phyloP scores from a whole-genome alignment of 106 monocot species.

The Platanthera zijinensis region DNA sequence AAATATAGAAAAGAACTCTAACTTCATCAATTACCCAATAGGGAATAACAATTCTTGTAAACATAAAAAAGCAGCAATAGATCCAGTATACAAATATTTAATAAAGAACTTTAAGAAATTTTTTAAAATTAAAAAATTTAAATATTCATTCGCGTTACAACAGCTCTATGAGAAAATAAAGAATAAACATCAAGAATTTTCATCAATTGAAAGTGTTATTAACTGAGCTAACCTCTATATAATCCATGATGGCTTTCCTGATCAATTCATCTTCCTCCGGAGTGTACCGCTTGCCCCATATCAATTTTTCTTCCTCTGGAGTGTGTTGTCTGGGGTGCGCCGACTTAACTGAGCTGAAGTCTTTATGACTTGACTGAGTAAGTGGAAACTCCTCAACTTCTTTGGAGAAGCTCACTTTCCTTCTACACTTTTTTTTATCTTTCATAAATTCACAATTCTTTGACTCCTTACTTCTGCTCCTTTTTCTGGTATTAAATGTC shows the following conservation, averaged over 20 bases:
- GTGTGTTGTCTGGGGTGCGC: constrained; percentile 29
- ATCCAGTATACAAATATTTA: background rate
- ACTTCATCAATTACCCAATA: background rate
- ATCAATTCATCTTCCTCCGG: constrained; percentile 38
- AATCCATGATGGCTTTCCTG: constrained; percentile 25
- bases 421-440: constrained; percentile 5
- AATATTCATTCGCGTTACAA: background rate
- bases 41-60: background rate
- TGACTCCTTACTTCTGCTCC: background rate
- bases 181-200: background rate
- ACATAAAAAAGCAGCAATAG: background rate
- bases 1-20: background rate
- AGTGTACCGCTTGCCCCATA: constrained; percentile 38
- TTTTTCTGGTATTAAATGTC: constrained; percentile 2
- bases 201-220: background rate
- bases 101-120: background rate
- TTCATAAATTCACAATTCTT: background rate
- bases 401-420: constrained; percentile 26
- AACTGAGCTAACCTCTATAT: constrained; percentile 29
- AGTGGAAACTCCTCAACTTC: constrained; percentile 25
- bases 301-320: constrained; percentile 8
- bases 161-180: background rate
- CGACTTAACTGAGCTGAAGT: background rate
- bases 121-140: background rate
- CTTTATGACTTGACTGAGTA: background rate